Base-by-base conservation (phyloP, 768 basidiomycete species). In the Xerocomus brunneocitrinus region DNA sequence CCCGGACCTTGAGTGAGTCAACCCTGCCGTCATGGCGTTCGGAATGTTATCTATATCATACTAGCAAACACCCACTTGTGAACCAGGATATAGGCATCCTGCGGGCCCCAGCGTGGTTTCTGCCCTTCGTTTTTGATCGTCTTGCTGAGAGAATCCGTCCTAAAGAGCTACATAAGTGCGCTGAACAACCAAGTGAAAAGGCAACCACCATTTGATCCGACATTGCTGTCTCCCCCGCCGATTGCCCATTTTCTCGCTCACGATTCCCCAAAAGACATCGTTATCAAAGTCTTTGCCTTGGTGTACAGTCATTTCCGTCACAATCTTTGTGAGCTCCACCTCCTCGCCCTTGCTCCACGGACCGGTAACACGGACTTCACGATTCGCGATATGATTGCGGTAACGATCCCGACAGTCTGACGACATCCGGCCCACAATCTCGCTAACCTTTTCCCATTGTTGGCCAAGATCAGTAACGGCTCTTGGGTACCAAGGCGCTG, bases 321-420 rank as follows among this genome's bases (percentile, higher is more conserved):
- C 87, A 56, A 92, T 91, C 13, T 69, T 73, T 16, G 81, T 89
- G 34, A 93, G 74, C 63, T 84, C 73, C 3, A 82, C 83, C 63
- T 91, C 90, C 62, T 93, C 91, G 49, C 84, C 86, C 61, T 80
- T 79, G n/a, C 83, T 79, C 91, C 91, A 93, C 39, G 74, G 57
- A 79, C 89, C 89, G 48, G 71, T 72, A 7, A 77, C 63, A n/a
- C 87, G 82, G 12, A 79, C 73, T 24, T 85, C 84, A 14, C 82
- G 79, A 58, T 85, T 79, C 19, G 82, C 75, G 28, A 93, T 79
- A 60, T 93, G 87, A 65, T 93, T 93, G 49, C 91, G 84, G 69
- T 85, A 92, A 50, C 91, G 79, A 69, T 93, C 91, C 9, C 91
- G 79, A 68, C 91, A 93, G 65, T 93, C 91, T 3, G 83, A 74